These are phyloP conservation scores for Exophiala viscosa DNA, from an alignment of 2,329 filamentous ascomycete genomes.

Conservation along the genomic window DNA sequence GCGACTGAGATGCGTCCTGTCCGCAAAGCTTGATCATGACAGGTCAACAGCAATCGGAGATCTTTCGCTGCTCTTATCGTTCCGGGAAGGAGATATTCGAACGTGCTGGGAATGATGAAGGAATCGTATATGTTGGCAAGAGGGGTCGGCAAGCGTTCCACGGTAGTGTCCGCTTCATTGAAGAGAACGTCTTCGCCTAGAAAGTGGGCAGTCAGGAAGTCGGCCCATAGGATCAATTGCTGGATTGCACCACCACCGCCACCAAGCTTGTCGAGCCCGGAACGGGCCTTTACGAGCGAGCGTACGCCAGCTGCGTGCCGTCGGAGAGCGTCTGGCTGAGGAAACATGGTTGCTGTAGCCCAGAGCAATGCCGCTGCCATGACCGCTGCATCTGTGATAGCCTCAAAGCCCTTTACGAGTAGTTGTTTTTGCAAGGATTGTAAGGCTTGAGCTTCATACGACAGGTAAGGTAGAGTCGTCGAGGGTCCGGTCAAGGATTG, in stretches of 20 bases:
- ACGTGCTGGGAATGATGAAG: neutral
- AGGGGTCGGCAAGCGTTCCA: neutral
- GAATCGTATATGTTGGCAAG: neutral
- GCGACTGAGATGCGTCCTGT: conserved; percentile 5
- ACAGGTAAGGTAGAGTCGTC: conserved; percentile 3
- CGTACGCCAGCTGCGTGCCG: conserved; percentile 9
- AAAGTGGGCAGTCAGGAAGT: conserved; percentile 12
- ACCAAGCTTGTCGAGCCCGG: conserved; percentile 3
- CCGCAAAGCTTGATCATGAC: conserved; percentile 1
- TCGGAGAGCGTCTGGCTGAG: conserved; percentile 6
- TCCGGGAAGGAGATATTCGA: neutral
- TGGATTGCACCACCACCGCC: neutral
- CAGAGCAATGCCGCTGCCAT: conserved; percentile 6
- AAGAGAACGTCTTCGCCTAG: conserved; percentile 10
- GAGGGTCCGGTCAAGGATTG: conserved; percentile 4
- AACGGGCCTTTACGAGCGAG: conserved; percentile 5
- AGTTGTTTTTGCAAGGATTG: conserved; percentile 8
- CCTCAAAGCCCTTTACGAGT: neutral
- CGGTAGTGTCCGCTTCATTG: neutral
- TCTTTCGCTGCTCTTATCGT: conserved; percentile 7
- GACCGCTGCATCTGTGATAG: conserved; percentile 7
- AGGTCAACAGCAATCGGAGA: conserved; percentile 5
- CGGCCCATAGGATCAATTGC: conserved; percentile 12
- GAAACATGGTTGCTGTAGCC: conserved; percentile 11
- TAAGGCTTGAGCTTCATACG: conserved; percentile 10